These are phyloP conservation scores for Fonsecaea pedrosoi DNA, from an alignment of 2,329 filamentous ascomycete species.

Conservation along the genomic window DNA sequence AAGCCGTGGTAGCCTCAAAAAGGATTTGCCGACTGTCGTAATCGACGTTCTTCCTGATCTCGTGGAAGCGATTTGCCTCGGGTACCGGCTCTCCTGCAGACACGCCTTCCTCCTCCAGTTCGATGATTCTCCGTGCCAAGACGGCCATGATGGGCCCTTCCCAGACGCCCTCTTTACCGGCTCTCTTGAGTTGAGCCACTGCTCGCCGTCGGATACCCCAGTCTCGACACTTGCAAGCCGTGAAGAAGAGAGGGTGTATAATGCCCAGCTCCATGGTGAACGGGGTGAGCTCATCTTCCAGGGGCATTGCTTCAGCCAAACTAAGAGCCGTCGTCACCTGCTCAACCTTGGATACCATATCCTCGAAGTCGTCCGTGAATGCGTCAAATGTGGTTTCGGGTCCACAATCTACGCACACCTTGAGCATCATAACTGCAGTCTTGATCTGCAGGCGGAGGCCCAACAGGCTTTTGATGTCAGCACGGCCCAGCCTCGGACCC, in stretches of 20 bases:
- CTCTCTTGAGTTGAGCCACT: conserved; percentile 42
- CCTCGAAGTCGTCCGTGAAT: conserved; percentile 39
- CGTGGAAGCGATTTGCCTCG: conserved; percentile 39
- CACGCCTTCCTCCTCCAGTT: conserved; percentile 41
- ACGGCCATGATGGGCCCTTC: conserved; percentile 46
- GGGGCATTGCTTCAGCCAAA: conserved; percentile 32
- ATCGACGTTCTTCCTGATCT: conserved; percentile 41
- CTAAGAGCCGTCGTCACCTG: conserved; percentile 35
- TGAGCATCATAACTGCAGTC: conserved; percentile 40
- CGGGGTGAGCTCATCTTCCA: conserved; percentile 36
- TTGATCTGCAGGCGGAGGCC: conserved; percentile 40
- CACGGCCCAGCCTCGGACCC: conserved; percentile 16
- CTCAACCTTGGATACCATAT: conserved; percentile 41
- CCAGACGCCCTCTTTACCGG: conserved; percentile 47
- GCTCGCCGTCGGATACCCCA: conserved; percentile 41
- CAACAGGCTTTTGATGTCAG: conserved; percentile 39
- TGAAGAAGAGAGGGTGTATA: conserved; percentile 44
- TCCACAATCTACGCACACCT: conserved; percentile 38
- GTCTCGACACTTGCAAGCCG: conserved; percentile 45
- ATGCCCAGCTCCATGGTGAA: conserved; percentile 45
- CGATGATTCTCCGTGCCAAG: conserved; percentile 41
- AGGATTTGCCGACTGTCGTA: conserved; percentile 38
- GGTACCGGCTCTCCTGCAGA: conserved; percentile 32
- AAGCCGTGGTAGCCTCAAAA: conserved; percentile 36
- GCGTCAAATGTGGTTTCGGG: conserved; percentile 39